A percentile compares a stretch with the other conserved stretches of the same genome.
These are phyloP conservation scores for Colletotrichum sp. DNA, from an alignment of 2,329 filamentous ascomycete species.

Conservation along the genomic window DNA sequence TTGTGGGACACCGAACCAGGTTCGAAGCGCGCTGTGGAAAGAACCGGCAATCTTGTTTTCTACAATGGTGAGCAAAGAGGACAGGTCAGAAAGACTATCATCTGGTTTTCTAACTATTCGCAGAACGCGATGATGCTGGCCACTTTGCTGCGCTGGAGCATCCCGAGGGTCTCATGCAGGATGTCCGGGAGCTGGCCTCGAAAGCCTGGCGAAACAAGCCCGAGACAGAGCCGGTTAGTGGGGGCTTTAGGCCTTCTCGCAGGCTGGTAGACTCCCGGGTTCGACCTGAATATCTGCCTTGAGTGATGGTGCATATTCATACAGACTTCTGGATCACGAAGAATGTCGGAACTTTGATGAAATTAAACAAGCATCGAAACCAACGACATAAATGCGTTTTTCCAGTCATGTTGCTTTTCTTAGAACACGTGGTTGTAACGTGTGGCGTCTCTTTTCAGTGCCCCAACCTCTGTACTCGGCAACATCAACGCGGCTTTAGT, in stretches of 20 bases:
- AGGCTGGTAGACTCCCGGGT: background rate
- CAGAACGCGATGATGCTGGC: conserved; percentile 23
- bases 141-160: conserved; percentile 25
- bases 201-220: background rate
- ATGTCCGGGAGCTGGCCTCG: conserved; percentile 1
- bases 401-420: background rate
- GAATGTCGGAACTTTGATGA: background rate
- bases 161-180: background rate
- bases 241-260: background rate
- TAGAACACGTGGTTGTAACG: fast-evolving
- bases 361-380: fast-evolving
- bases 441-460: background rate
- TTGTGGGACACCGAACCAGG: conserved; percentile 16
- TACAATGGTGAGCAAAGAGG: conserved; percentile 12
- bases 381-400: background rate
- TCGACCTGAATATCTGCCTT: background rate
- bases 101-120: background rate
- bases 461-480: background rate
- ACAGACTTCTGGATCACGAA: background rate
- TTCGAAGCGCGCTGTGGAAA: conserved; percentile 17
- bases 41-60: conserved; percentile 23
- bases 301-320: background rate
- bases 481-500: background rate
- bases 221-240: background rate
- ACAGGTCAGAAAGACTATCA: background rate